Evolutionary conservation across 2,329 filamentous ascomycete genomes (phyloP), one percentile per base, ranked within the genome.

Genomic region (Lithohypha guttulata): DNA sequence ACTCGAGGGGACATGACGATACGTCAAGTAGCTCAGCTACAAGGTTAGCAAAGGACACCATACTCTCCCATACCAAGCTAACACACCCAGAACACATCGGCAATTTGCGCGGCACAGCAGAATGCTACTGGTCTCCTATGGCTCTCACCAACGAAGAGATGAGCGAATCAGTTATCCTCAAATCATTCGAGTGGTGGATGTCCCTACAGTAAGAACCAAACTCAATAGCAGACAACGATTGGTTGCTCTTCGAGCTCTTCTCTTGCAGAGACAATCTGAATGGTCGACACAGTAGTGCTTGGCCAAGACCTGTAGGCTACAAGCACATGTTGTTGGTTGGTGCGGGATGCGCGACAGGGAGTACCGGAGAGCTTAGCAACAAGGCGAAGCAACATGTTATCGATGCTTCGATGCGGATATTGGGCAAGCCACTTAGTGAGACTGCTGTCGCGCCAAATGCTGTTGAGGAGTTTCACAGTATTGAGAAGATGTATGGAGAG

Each of bases 161-260:
- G 5, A 26, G 28, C 6, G 42, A 44, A 25, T 17, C 36, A 7
- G 39, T 19, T 21, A 35, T 46, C 17, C 19, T 44, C 27, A 33
- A 36, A 6, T 4, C 34, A 5, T 32, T 42, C 17, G 22, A 30
- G 6, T 42, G 40, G 40, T 39, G 28, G 25, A n/a, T 3, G 5
- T 23, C 18, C 9, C 22, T 37, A 3, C 8, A 13, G 13, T 28
- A 23, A n/a, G 18, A 34, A 6, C 18, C 28, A 13, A 29, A n/a
- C 13, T 39, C 35, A 14, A 17, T 42, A 6, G 15, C 31, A 21
- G 30, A 34, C 20, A 39, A 34, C 30, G 35, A 26, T 2, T 41
- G 35, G 22, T 34, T 46, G 11, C 37, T 46, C 15, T 44, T 39
- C 20, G 42, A 46, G 29, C 38, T 41, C 14, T 41, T 46, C 22